Base-by-base conservation (phyloP, 768 basidiomycete species). In the Tricholoma bakamatsutake region DNA sequence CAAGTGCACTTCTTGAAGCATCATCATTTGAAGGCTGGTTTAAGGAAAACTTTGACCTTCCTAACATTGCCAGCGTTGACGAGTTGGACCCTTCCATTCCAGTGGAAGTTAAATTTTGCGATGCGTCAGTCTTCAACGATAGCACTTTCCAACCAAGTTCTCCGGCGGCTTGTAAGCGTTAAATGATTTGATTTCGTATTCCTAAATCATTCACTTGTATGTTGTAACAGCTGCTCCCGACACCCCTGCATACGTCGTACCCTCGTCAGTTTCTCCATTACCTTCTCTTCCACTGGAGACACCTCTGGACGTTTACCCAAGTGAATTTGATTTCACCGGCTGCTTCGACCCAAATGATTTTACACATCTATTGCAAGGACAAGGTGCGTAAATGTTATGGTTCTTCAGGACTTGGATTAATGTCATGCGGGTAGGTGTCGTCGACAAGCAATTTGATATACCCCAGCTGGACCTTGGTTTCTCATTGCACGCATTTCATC, bases 21-120 rank as follows among this genome's bases (percentile, higher is more conserved):
- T 57, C 58, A 11, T 55, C 65, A 0, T 53, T 74, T 13, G 71
- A 75, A 17, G 63, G 69, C 31, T 76, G 75, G 76, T 73, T 72
- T 40, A 59, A 67, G 18, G 54, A 63, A 4, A 58, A 57, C 52
- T 71, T 73, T 24, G 57, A 67, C 2, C 56, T 68, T 2, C 71
- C 71, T 2, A 61, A 55, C 21, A 58, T 61, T 0, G 67, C 68
- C 0, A 57, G 63, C 27, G 57, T 61, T 0, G 55, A 54, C 0
- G 60, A 64, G 12, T 61, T 65, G 2, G 69, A 73, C n/a, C 46
- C 55, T 0, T 64, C 61, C 0, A n/a, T 61, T 3, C 66, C 54
- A 0, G 57, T 72, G 49, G 67, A 76, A 35, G 65, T 78, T 0
- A 64, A 72, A 6, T 21, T 75, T 50, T 71, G 71, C 31, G 60